Evolutionary conservation across 2,329 filamentous ascomycete species (phyloP).

Genomic region (Claviceps fusiformis): DNA sequence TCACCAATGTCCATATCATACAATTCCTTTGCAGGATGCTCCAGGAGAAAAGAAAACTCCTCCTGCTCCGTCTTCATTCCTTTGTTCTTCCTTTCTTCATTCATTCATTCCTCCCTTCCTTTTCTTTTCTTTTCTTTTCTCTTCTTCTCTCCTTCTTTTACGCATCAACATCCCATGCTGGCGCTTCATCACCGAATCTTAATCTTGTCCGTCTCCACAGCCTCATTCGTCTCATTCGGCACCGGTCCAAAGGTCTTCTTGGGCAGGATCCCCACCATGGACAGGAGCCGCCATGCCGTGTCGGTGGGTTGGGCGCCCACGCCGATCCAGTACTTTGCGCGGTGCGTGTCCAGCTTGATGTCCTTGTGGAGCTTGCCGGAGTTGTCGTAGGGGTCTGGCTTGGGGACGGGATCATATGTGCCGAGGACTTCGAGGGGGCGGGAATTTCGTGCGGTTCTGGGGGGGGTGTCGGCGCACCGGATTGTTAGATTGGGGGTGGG

Average conservation of each 20-base stretch:
- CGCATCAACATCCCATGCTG: too few species aligned
- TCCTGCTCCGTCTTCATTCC: not conserved
- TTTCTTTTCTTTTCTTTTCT: not conserved
- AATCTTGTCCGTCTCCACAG: slow-evolving; percentile 15
- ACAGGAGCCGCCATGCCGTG: slow-evolving; percentile 72
- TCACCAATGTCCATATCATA: not conserved
- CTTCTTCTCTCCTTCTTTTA: too few species aligned
- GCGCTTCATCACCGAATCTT: slow-evolving; percentile 14
- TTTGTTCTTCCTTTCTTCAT: too few species aligned
- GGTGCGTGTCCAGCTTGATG: slow-evolving; percentile 66
- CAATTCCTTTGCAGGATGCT: not conserved
- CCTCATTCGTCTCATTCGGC: slow-evolving; percentile 12
- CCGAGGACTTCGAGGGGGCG: slow-evolving; percentile 88
- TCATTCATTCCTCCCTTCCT: not conserved
- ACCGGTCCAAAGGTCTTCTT: slow-evolving; percentile 24
- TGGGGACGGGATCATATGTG: slow-evolving; percentile 58
- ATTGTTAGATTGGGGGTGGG: too few species aligned
- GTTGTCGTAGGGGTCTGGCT: slow-evolving; percentile 43
- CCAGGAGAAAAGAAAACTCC: not conserved
- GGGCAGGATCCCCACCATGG: slow-evolving; percentile 49
- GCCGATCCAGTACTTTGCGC: slow-evolving; percentile 91
- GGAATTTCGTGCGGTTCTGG: slow-evolving; percentile 70
- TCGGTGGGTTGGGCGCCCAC: slow-evolving; percentile 92
- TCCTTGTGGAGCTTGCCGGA: slow-evolving; percentile 74
- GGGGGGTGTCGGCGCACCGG: too few species aligned